phyloP scores from a whole-genome alignment of 1,284 basidiomycete species.

The Puccinia sorghi region DNA sequence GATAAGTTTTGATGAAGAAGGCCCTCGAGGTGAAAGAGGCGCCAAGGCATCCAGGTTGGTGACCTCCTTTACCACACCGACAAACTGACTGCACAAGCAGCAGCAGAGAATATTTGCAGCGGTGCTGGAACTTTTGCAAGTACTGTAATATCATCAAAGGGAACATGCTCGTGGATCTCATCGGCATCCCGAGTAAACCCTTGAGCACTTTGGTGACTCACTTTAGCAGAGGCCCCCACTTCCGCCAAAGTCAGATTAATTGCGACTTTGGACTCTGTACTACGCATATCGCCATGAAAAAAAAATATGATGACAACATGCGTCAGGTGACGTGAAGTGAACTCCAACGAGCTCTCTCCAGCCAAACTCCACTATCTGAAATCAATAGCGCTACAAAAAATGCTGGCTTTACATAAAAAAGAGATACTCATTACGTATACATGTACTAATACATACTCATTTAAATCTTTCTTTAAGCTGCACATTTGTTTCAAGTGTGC shows the following conservation, averaged over 20 bases:
- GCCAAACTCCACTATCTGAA: not conserved
- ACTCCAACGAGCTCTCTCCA: not conserved
- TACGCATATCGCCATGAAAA: constrained; percentile 8
- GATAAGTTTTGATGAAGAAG: constrained; percentile 8
- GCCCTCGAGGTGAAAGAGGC: not conserved
- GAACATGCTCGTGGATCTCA: constrained; percentile 13
- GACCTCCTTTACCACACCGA: constrained; percentile 4
- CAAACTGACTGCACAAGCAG: constrained; percentile 5
- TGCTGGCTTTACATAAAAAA: not conserved
- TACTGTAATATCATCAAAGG: constrained; percentile 15
- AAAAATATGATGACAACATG: not conserved
- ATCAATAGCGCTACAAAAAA: not conserved
- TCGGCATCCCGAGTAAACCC: not conserved
- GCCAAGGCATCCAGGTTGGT: not conserved
- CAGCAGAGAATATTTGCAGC: constrained; percentile 3
- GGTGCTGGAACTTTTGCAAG: constrained; percentile 13
- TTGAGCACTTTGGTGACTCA: constrained; percentile 24
- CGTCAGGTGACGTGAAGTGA: not conserved
- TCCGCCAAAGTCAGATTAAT: constrained; percentile 28
- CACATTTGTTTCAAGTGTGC: not conserved
- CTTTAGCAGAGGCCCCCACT: constrained; percentile 10
- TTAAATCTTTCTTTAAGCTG: not conserved
- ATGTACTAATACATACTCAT: not conserved
- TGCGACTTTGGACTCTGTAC: constrained; percentile 27
- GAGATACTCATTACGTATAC: no score